Evolutionary conservation across 345 rosid species (phyloP).

Genomic region (Acer campestre): DNA sequence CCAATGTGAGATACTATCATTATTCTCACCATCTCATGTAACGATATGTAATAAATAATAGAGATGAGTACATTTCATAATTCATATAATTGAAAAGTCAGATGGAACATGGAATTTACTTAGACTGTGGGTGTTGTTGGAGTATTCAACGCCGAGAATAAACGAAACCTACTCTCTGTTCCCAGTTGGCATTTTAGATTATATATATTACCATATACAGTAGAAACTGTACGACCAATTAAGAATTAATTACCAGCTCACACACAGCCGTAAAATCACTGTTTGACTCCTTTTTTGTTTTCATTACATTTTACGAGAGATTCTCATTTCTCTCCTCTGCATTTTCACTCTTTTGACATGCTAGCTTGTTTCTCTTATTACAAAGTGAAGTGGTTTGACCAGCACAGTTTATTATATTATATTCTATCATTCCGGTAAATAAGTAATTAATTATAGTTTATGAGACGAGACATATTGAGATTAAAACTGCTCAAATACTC

Average conservation of each 20-base stretch:
- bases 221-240: background rate
- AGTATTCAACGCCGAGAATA: slow-evolving; percentile 8
- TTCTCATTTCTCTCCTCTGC: background rate
- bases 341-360: background rate
- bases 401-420: too few relatives aligned
- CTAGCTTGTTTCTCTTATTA: background rate
- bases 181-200: background rate
- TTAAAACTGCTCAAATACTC: too few relatives aligned
- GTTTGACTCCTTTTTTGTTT: background rate
- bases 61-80: too few relatives aligned
- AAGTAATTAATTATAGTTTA: too few relatives aligned
- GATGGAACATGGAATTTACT: background rate
- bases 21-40: too few relatives aligned
- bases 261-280: background rate
- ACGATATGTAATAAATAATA: too few relatives aligned
- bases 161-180: background rate
- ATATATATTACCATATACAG: too few relatives aligned
- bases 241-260: background rate
- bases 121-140: background rate
- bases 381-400: background rate
- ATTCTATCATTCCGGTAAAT: too few relatives aligned
- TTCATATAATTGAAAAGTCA: too few relatives aligned
- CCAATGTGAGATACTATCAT: too few relatives aligned
- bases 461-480: too few relatives aligned
- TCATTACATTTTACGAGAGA: background rate